Evolutionary conservation across 2,329 filamentous ascomycete species (phyloP), one percentile per base, ranked within the genome.

Genomic region (Trichothecium sympodiale): DNA sequence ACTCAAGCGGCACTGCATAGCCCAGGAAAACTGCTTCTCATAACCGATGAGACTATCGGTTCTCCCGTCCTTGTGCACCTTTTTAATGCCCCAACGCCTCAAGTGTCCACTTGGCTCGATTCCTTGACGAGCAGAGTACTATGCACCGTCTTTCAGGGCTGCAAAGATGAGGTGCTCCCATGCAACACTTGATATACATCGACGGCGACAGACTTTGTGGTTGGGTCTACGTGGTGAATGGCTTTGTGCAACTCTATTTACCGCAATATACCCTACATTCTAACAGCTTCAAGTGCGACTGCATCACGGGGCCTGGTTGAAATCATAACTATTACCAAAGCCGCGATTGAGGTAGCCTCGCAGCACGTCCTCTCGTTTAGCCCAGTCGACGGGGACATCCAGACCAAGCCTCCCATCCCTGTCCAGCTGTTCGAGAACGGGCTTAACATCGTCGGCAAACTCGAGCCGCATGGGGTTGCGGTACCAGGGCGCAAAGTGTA

Each of bases 301-400:
- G n/a, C n/a, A n/a, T n/a, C n/a, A 48, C 12, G 38, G 17, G 27
- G 49, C 50, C 51, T 78, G 74, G 37, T 67, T 55, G 46, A 79
- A 79, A 48, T 78, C 65, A 54, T 79, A 79, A 15, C 65, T 69
- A 47, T 79, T 79, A 0, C 74, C 74, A 47, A 73, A 79, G 1
- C 62, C 67, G 37, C 72, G 52, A 32, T 73, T 61, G 42, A 79
- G 43, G 48, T 79, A 79, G 1, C 54, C 53, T 29, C 53, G 49
- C 36, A 63, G 37, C 3, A 64, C 59, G 30, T 65, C 54, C 25
- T 65, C 53, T 20, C 55, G 57, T 2, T 49, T 41, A 4, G 67
- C 50, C 59, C 65, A 78, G 20, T 67, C 56, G 0, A 67, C 67
- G 1, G 66, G 67, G 8, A 75, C 54, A 20, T 75, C 58, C 13